Percentiles rank a stretch among this genome's conserved stretches.
phyloP scores from a whole-genome alignment of 2,329 filamentous ascomycete genomes.

The Aureobasidium sp. region DNA sequence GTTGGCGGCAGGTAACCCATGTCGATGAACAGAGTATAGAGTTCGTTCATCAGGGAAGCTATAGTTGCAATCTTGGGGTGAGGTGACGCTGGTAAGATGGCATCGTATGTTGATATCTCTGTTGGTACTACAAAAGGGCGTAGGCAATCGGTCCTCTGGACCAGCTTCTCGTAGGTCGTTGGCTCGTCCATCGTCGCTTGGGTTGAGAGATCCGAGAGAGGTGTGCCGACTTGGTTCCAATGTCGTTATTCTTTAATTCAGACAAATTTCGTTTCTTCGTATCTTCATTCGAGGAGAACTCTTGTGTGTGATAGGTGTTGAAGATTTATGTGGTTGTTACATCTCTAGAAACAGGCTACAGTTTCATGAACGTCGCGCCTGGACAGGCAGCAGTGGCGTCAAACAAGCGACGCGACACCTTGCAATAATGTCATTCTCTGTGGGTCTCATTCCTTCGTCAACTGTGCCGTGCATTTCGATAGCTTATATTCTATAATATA shows the following conservation, averaged over 20 bases:
- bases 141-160: neutral
- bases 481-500: neutral
- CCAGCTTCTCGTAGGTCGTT: neutral
- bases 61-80: conserved; percentile 3
- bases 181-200: neutral
- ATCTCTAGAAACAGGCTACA: neutral
- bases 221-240: too few species aligned
- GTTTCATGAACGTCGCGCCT: neutral
- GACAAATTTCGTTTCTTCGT: too few species aligned
- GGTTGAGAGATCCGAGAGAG: neutral
- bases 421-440: too few species aligned
- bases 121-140: neutral
- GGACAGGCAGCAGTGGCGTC: neutral
- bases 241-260: too few species aligned
- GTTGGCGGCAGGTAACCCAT: conserved; percentile 5
- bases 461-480: neutral
- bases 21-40: conserved; percentile 6
- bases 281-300: too few species aligned
- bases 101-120: neutral
- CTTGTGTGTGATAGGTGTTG: too few species aligned
- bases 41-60: conserved; percentile 6
- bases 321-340: neutral
- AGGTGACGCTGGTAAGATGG: neutral
- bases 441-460: too few species aligned
- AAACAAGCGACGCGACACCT: neutral